Evolutionary conservation across 805 yeast genomes (phyloP), one percentile per base, ranked within the genome.

Genomic region (Saccharomycopsis schoenii): DNA sequence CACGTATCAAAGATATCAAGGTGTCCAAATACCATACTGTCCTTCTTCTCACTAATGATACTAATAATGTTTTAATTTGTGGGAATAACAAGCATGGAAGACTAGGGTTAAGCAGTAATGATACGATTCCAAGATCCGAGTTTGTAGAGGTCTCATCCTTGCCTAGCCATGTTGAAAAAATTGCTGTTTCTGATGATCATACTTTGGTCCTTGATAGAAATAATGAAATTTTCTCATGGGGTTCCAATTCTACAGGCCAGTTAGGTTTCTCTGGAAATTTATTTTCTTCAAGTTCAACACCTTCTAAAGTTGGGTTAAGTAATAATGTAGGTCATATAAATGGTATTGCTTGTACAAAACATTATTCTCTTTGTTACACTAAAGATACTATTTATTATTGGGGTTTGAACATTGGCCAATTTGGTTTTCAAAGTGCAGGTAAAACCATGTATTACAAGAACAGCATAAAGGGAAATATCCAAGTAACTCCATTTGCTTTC

Each of bases 351-450:
- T 84, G 87, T 19, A 88, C 96, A 2, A 83, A 79, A 56, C 77
- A 85, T 12, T 96, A 89, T 69, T 83, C 93, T 0, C 77, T 84
- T 19, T 88, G 81, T 0, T 85, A 77, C 63, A 73, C 84, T 0
- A 74, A 73, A 6, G 80, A 79, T 10, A 62, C 67, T n/a, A 65
- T 86, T 1, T 80, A 73, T 62, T 71, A 82, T 43, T 89, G 96
- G 96, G 97, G 97, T 1, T 72, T 85, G 42, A 88, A 89, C 68
- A 73, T 83, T 41, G 97, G 97, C 0, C 96, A 89, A 70, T 82
- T 89, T 84, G 93, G 93, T 2, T 74, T 80, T 57, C 66, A 74
- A 5, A 61, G 73, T 17, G 61, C 72, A 1, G 70, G 73, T 11
- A 72, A 71, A 15, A 65, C 66, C 64, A 69, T 65, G 64, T 70